Percentiles rank a stretch among this genome's conserved stretches.
These are phyloP conservation scores for Acarospora socialis DNA, from an alignment of 2,329 filamentous ascomycete species.

Conservation along the genomic window DNA sequence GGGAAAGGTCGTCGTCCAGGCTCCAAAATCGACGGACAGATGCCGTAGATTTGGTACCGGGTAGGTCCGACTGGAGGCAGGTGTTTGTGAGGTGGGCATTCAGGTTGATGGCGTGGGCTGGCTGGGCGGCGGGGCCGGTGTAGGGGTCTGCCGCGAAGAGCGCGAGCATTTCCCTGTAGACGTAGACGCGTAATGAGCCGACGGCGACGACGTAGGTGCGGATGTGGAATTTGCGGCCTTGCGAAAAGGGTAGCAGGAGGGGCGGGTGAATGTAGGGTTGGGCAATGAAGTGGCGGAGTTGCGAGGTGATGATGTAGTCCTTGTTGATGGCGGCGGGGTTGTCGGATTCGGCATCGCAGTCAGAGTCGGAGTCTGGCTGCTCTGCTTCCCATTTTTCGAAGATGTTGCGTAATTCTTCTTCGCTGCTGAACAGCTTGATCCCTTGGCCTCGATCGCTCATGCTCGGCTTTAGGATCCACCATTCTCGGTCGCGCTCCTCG, in stretches of 20 bases:
- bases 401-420: conserved; percentile 69
- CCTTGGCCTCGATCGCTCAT: conserved; percentile 97
- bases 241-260: conserved; percentile 51
- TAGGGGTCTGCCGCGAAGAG: conserved; percentile 75
- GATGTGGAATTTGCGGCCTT: conserved; percentile 81
- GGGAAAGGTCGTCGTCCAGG: conserved; percentile 33
- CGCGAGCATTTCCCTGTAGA: conserved; percentile 83
- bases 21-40: conserved; percentile 61
- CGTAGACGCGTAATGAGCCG: conserved; percentile 65
- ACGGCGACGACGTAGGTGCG: conserved; percentile 76
- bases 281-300: conserved; percentile 88
- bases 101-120: conserved; percentile 38
- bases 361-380: conserved; percentile 49
- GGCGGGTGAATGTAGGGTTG: conserved; percentile 91
- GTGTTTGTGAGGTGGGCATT: conserved; percentile 85
- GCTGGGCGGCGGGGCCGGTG: conserved; percentile 22
- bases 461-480: conserved; percentile 97
- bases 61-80: conserved; percentile 56
- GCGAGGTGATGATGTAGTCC: conserved; percentile 58
- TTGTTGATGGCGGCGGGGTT: conserved; percentile 18
- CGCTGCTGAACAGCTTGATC: conserved; percentile 74
- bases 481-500: conserved; percentile 43
- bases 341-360: conserved; percentile 39
- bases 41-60: conserved; percentile 13
- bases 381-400: conserved; percentile 84